A percentile compares a stretch with the other conserved stretches of the same genome.
Conservation (phyloP, 768 basidiomycete genomes). For the Phlebiopsis gigantea region DNA sequence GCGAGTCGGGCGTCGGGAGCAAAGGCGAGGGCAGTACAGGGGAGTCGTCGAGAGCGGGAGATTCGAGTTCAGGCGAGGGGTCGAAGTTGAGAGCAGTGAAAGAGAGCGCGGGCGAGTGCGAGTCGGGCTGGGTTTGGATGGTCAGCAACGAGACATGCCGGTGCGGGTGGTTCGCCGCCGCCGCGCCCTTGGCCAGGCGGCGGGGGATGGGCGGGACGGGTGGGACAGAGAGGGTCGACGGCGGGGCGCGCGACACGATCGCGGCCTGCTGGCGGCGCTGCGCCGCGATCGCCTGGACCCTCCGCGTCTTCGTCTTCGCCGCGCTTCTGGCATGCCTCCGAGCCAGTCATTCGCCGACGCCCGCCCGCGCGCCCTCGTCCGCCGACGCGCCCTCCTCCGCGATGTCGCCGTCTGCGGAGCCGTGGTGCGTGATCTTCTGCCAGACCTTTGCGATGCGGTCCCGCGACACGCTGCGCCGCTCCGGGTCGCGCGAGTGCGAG, state of each 20-base stretch:
- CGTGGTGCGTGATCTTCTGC: conserved; percentile 17
- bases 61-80: no score
- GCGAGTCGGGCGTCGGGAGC: not conserved
- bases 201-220: not conserved
- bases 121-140: not conserved
- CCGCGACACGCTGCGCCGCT: not conserved
- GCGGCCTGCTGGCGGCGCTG: not conserved
- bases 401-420: conserved; percentile 4
- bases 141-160: not conserved
- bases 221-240: not conserved
- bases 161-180: not conserved
- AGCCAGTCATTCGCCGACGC: not conserved
- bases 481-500: conserved; percentile 28
- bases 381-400: not conserved
- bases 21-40: not conserved
- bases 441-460: conserved; percentile 14
- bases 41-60: not conserved
- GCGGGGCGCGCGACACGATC: not conserved
- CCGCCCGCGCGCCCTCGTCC: not conserved
- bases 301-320: not conserved
- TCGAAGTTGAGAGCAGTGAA: not conserved
- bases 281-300: no score
- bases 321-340: conserved; percentile 1
- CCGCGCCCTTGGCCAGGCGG: conserved; percentile 1
- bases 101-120: not conserved